Percentiles rank a stretch among this genome's conserved stretches.
Conservation (phyloP, 371 early-diverging fungal genomes). For the Thermomucor indicae-seudaticae region DNA sequence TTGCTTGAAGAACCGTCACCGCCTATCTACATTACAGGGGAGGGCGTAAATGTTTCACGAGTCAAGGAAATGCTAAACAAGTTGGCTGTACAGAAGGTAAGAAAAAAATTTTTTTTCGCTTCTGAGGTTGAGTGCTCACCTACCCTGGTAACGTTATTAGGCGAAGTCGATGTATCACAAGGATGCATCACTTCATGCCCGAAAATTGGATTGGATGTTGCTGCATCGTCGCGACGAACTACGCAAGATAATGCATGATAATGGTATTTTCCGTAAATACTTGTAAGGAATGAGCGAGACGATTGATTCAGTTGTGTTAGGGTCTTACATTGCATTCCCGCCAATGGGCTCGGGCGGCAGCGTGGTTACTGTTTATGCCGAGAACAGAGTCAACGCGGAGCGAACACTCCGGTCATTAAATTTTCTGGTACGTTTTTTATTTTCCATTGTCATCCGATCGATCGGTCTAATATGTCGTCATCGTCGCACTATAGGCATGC, state of each 20-base stretch:
- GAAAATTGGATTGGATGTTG: constrained; percentile 79
- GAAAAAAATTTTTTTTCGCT: background rate
- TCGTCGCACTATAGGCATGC: constrained; percentile 33
- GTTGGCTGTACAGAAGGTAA: constrained; percentile 42
- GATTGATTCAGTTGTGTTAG: constrained; percentile 16
- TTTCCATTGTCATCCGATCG: background rate
- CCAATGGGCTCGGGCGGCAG: constrained; percentile 53
- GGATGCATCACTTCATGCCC: constrained; percentile 34
- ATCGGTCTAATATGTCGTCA: background rate
- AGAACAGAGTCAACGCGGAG: constrained; percentile 68
- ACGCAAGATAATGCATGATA: constrained; percentile 71
- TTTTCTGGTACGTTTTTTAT: constrained; percentile 49
- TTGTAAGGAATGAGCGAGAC: too few relatives aligned
- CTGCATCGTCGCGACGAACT: constrained; percentile 57
- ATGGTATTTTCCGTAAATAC: constrained; percentile 41
- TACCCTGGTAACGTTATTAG: too few relatives aligned
- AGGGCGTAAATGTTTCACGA: constrained; percentile 27
- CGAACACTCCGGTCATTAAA: constrained; percentile 68
- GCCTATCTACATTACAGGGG: constrained; percentile 40
- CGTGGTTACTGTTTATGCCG: constrained; percentile 59
- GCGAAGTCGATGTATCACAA: constrained; percentile 48
- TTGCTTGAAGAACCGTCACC: constrained; percentile 16
- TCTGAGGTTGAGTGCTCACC: too few relatives aligned
- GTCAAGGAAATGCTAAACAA: constrained; percentile 48
- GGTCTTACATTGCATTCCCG: constrained; percentile 61